Percentiles rank a stretch among this genome's conserved stretches.
phyloP scores from a whole-genome alignment of 1,284 basidiomycete genomes.

The Gomphus bonarii region DNA sequence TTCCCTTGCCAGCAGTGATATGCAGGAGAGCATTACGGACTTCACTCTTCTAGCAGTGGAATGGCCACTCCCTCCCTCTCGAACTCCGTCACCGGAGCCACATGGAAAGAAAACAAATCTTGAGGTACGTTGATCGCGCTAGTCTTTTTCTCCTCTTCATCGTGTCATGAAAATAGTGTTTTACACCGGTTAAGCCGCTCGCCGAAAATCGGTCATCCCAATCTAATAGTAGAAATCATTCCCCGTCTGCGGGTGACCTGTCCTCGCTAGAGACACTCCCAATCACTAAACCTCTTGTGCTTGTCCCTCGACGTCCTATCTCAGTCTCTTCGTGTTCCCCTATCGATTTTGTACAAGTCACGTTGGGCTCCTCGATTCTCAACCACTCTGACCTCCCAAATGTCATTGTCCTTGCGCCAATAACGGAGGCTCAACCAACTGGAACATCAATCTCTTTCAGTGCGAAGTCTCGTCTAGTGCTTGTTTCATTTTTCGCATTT shows the following conservation, averaged over 20 bases:
- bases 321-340: background rate
- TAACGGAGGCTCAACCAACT: background rate
- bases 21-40: background rate
- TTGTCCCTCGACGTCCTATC: background rate
- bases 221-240: background rate
- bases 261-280: background rate
- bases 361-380: background rate
- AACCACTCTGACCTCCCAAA: background rate
- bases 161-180: background rate
- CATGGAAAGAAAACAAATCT: background rate
- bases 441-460: background rate
- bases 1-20: background rate
- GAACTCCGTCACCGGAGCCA: background rate
- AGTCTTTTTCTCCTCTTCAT: background rate
- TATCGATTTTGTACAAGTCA: background rate
- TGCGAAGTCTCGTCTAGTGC: background rate
- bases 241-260: background rate
- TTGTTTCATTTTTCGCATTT: background rate
- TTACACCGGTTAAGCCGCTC: background rate
- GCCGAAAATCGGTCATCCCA: background rate
- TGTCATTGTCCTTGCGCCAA: background rate
- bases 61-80: conserved; percentile 6
- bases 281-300: background rate
- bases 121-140: background rate
- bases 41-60: background rate